Conservation (phyloP, 2,329 filamentous ascomycete species). For the Hymenoscyphus repandus region DNA sequence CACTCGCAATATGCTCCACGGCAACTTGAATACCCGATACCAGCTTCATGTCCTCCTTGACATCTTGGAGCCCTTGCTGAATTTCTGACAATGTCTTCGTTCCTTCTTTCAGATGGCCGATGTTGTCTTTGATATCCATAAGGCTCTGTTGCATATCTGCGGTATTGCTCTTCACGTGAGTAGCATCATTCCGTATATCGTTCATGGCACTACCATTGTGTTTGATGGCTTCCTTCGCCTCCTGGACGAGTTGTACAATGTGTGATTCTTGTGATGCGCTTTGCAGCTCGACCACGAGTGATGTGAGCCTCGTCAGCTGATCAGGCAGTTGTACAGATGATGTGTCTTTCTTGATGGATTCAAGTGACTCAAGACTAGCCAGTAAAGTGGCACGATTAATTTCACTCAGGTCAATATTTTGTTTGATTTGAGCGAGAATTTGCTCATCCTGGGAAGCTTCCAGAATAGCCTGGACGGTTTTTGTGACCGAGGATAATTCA, state of each 20-base stretch:
- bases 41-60: not conserved
- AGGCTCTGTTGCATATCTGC: too few relatives aligned
- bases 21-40: not conserved
- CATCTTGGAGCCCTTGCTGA: not conserved
- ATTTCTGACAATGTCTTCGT: too few relatives aligned
- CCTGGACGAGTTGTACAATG: not conserved
- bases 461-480: not conserved
- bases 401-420: not conserved
- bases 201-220: not conserved
- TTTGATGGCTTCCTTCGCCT: not conserved
- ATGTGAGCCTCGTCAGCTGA: not conserved
- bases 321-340: not conserved
- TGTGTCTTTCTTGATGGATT: not conserved
- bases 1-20: not conserved
- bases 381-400: not conserved
- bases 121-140: too few relatives aligned
- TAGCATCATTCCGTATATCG: not conserved
- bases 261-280: not conserved
- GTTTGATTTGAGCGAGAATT: conserved; percentile 9
- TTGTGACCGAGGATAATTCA: not conserved
- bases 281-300: not conserved
- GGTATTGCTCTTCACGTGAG: not conserved
- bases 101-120: too few relatives aligned
- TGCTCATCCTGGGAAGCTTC: conserved; percentile 5
- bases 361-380: not conserved